Evolutionary conservation across 2,329 filamentous ascomycete genomes (phyloP), one percentile per base, ranked within the genome.

Genomic region (Colletotrichum sp.): DNA sequence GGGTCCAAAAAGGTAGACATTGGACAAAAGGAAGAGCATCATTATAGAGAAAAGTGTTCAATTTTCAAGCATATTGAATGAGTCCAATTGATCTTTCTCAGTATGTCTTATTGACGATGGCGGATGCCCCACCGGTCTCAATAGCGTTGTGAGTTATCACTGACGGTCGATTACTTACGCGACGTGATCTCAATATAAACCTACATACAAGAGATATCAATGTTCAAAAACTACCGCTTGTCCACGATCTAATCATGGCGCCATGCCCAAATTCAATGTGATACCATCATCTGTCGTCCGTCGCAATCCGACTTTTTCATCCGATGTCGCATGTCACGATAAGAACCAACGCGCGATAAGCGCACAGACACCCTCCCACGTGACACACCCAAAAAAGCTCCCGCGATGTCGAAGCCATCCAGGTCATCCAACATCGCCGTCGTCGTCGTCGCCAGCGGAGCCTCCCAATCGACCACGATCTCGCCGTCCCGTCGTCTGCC

Each of bases 341-440:
- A 63, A 70, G 34, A 55, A 12, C 10, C 39, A 55, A 8, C 9
- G 3, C 16, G 7, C 26, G 64, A 60, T 61, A 63, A 26, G 71
- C 34, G 71, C 71, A 73, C 71, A 43, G 71, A 73, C 65, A n/a
- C 1, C 5, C 34, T 8, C 1, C 36, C 71, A 52, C 63, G 71
- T 68, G 71, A 73, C 65, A n/a, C 24, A 9, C 28, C 48, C 65
- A 63, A 70, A 70, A 70, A 70, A 63, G 55, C 55, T 52, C 55
- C 64, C 64, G 68, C 55, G 16, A 18, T 18, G 18, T 18, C 10
- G 36, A 70, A 63, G 68, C 57, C 57, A 73, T 63, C 52, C 65
- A 68, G 55, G 36, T 24, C 71, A 52, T 3, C 6, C 21, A 32
- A 39, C 36, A 39, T 12, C 64, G 66, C 16, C 66, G 66, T 14